Evolutionary conservation across 129 eudicot genomes (phyloP), one percentile per base, ranked within the genome.

Genomic region (Helichrysum umbraculigerum): DNA sequence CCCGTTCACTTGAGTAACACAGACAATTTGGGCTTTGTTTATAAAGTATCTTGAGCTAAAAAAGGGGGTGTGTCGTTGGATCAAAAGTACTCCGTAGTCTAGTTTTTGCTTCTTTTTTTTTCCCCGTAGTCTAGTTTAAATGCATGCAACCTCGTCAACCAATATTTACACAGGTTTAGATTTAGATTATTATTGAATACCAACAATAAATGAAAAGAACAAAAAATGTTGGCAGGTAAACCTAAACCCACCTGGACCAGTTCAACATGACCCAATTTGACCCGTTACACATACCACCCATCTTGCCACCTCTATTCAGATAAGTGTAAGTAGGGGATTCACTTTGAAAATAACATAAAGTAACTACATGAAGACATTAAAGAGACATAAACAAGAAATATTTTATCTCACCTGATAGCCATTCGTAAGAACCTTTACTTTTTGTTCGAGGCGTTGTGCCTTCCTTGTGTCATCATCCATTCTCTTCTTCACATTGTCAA

Each of bases 381-480:
- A 29, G 14, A 56, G 15, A 35, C 7, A 57, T 14, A 51, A 19
- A n/a, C 32, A 79, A 33, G 25, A 7, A 14, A 61, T 12, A 39
- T n/a, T 20, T 29, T n/a, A n/a, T 41, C 7, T 76, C 25, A 94
- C 99, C 92, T 94, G 93, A 75, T 91, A 95, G n/a, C 99, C 97
- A 69, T 86, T 81, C 0, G 99, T 95, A 56, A 83, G 89, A 80
- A 95, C 86, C 78, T 89, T 89, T 25, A 91, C 89, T 88, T 91
- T 95, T 73, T 89, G 88, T 80, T 95, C 99, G 19, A 81, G 90
- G n/a, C 88, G 84, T 71, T 83, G 87, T 33, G 97, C 99, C 81
- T 89, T 95, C 75, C 86, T 95, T 44, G 89, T 87, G 82, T 91
- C 97, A 74, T 95, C 99, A 52, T 95, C 99, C 97, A 95, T 87